Conservation (phyloP, 169 alveolate species). For the Plasmodium ovale region DNA sequence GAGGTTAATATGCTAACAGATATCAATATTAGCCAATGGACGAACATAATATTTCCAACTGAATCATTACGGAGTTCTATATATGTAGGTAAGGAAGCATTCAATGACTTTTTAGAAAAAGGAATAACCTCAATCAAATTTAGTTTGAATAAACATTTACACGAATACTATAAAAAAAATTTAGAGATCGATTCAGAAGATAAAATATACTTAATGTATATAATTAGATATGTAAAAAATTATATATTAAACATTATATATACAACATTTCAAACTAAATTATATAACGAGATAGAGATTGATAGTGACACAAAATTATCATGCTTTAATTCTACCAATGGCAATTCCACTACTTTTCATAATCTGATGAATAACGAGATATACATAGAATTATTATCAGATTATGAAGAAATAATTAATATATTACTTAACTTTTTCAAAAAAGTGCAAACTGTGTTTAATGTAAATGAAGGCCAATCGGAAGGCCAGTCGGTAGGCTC, state of each 20-base stretch:
- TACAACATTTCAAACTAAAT: constrained; percentile 43
- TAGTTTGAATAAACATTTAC: constrained; percentile 51
- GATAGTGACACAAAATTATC: constrained; percentile 38
- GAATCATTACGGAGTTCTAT: constrained; percentile 21
- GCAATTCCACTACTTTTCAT: neutral
- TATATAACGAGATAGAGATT: constrained; percentile 58
- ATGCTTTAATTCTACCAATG: neutral
- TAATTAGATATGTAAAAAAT: constrained; percentile 40
- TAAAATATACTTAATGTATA: constrained; percentile 55
- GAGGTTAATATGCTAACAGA: constrained; percentile 11
- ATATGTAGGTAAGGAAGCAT: constrained; percentile 67
- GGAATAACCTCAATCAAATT: constrained; percentile 37
- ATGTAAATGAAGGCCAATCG: constrained; percentile 37
- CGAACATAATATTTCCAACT: constrained; percentile 39
- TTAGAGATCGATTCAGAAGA: constrained; percentile 32
- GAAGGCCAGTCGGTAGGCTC: constrained; percentile 33
- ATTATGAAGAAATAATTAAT: constrained; percentile 62
- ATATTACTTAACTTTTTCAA: constrained; percentile 38
- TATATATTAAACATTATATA: constrained; percentile 56
- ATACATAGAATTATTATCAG: constrained; percentile 32
- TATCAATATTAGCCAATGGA: constrained; percentile 18
- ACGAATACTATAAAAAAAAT: constrained; percentile 38
- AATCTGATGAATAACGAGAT: constrained; percentile 33
- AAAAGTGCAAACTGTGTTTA: constrained; percentile 32
- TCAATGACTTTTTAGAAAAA: constrained; percentile 61